Base-by-base conservation (phyloP, 805 yeast species). In the Candida takata region DNA sequence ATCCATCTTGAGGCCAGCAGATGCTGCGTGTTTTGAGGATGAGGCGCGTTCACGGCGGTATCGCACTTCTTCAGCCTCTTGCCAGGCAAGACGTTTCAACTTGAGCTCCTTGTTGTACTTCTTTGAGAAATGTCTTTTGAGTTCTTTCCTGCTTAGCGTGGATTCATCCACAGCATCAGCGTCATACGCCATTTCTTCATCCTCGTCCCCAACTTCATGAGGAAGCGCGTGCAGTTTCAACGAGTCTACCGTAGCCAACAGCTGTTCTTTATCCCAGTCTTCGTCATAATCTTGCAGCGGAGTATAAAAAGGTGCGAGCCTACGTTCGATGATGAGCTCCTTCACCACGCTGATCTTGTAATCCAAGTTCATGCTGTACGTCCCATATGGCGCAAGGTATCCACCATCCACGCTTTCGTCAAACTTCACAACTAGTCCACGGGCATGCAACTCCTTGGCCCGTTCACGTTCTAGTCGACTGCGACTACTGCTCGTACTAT, bases 321-420 rank as follows among this genome's bases (percentile, higher is more conserved):
- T 72, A 33, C 98, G 70, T 21, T 74, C 73, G 14, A 78, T 64
- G 16, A 90, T 82, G 27, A 83, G 63, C 13, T 64, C 70, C 35
- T 84, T 70, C n/a, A 92, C 97, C 4, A 81, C 65, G 12, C 72
- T 72, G 12, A 83, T 72, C 49, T 81, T 73, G 61, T 76, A 90
- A 55, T 84, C 95, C 36, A 81, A 57, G 31, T 82, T 77, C 23
- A 72, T 66, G 44, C 78, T 74, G 59, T 90, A 90, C 23, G 84
- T 83, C 2, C 97, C 97, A 59, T 74, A 84, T 0, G 97, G 96
- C 1, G 95, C 95, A 44, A 90, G 61, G 54, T 64, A 87, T 2
- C 98, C 98, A 14, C 98, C 98, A 60, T 92, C 97, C 12, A 90
- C 95, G 43, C 66, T 74, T 51, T 85, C 95, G 27, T 66, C 66